Evolutionary conservation across 2,329 filamentous ascomycete genomes (phyloP), one percentile per base, ranked within the genome.

Genomic region (Arthroderma sp.): DNA sequence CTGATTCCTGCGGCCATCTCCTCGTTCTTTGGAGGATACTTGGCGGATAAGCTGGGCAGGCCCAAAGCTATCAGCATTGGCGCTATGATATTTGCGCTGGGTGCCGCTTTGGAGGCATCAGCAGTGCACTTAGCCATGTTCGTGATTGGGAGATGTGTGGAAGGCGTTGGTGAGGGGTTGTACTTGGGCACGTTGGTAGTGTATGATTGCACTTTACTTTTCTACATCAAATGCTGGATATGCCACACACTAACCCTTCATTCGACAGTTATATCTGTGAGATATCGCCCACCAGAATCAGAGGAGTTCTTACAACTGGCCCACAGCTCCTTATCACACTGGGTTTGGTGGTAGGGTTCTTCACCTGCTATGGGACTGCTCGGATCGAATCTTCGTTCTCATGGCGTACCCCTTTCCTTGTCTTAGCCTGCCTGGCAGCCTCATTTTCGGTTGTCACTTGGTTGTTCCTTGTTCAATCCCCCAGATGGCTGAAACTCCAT

Each of bases 151-250:
- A 63, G 78, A 1, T 65, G 66, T 0, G 52, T 82, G 3, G 70
- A 66, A n/a, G 77, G 78, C 0, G 53, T 79, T 7, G 78, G 78
- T 0, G 70, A 80, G 51, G 76, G 77, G 0, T 55, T 78, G 1
- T 79, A 70, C 51, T 53, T 81, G 4, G 69, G 70, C n/a, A 75
- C 67, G n/a, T 56, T 75, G 27, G 64, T 68, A 6, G 74, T 79
- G 54, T 70, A 54, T 47, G 61, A 53, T 29, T 39, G 5, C 9
- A 15, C 29, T 34, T 22, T 22, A 53, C 30, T 39, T 6, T 8
- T 15, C 29, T 34, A 31, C 8, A 48, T 44, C 6, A 8, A 27
- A 15, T 2, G 36, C 15, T 28, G 4, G 15, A 15, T 32, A 4
- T 9, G 8, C 11, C 40, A 11, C n/a, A 7, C 8, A 4, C 8